Evolutionary conservation across 352 stramenopile genomes (phyloP).

Genomic region (Elongisporangium undulatum): DNA sequence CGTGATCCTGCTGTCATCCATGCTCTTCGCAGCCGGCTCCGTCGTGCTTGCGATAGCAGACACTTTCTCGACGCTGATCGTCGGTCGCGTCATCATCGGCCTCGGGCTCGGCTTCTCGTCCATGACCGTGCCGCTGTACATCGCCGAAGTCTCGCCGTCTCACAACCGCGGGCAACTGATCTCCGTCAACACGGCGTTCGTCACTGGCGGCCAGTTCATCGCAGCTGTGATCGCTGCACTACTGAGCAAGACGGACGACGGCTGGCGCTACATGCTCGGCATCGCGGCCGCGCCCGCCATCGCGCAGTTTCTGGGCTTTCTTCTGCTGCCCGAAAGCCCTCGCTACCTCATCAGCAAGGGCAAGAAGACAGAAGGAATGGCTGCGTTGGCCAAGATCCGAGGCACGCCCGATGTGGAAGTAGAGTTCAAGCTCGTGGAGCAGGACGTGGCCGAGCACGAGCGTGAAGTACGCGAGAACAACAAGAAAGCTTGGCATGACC

Average conservation of each 20-base stretch:
- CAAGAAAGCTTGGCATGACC: conserved; percentile 22
- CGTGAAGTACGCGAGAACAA: conserved; percentile 16
- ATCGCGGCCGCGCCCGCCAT: conserved; percentile 55
- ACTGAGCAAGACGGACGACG: conserved; percentile 40
- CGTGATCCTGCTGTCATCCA: conserved; percentile 61
- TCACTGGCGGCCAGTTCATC: conserved; percentile 80
- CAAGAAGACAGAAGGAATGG: conserved; percentile 34
- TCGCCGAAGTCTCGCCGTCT: conserved; percentile 66
- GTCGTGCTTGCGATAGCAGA: conserved; percentile 50
- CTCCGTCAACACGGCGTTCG: conserved; percentile 67
- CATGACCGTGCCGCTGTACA: conserved; percentile 77
- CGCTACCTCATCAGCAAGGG: conserved; percentile 55
- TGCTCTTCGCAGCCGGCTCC: conserved; percentile 56
- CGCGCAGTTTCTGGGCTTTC: conserved; percentile 68
- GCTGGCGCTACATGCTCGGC: conserved; percentile 82
- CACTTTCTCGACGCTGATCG: conserved; percentile 42
- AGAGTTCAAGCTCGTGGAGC: conserved; percentile 57
- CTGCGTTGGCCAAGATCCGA: conserved; percentile 45
- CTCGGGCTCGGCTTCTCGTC: conserved; percentile 67
- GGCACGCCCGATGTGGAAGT: conserved; percentile 39
- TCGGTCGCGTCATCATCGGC: conserved; percentile 54
- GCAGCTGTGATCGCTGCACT: conserved; percentile 55
- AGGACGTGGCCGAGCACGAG: conserved; percentile 20
- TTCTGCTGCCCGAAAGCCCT: conserved; percentile 63
- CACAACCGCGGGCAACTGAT: conserved; percentile 64